These are phyloP conservation scores for Penicillium mononematosum DNA, from an alignment of 495 filamentous ascomycete genomes.

Conservation along the genomic window DNA sequence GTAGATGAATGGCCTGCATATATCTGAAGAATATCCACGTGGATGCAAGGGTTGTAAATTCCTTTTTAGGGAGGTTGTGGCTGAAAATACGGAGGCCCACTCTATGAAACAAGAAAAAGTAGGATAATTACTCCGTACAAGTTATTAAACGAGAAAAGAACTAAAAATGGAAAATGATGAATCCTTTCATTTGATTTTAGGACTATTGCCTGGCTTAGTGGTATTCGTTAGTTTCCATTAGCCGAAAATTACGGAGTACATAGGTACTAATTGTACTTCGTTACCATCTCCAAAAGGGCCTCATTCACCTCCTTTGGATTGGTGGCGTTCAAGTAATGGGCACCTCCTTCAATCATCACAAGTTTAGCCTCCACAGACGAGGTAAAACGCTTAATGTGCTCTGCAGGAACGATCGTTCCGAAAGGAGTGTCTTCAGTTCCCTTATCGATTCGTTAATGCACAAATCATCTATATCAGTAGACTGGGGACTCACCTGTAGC, in stretches of 20 bases:
- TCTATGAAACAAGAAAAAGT: background rate
- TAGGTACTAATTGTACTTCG: constrained; percentile 3
- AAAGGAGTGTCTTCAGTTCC: constrained; percentile 56
- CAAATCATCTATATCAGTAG: background rate
- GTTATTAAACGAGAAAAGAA: too few relatives aligned
- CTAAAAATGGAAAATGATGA: too few relatives aligned
- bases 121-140: too few relatives aligned
- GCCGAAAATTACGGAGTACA: too few relatives aligned
- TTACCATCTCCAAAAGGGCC: constrained; percentile 52
- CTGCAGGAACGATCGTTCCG: constrained; percentile 42
- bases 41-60: background rate
- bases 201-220: too few relatives aligned
- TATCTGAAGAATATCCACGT: background rate
- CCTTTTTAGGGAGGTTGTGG: background rate
- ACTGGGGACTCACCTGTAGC: constrained; percentile 53
- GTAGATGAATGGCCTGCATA: background rate
- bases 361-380: constrained; percentile 52
- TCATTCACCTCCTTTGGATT: constrained; percentile 55
- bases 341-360: constrained; percentile 50
- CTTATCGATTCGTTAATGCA: constrained; percentile 23
- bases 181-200: too few relatives aligned
- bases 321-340: constrained; percentile 60
- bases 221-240: too few relatives aligned
- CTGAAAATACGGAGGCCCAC: background rate
- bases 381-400: constrained; percentile 60